These are phyloP conservation scores for Diddensiella santjacobensis DNA, from an alignment of 805 yeast genomes.

Conservation along the genomic window DNA sequence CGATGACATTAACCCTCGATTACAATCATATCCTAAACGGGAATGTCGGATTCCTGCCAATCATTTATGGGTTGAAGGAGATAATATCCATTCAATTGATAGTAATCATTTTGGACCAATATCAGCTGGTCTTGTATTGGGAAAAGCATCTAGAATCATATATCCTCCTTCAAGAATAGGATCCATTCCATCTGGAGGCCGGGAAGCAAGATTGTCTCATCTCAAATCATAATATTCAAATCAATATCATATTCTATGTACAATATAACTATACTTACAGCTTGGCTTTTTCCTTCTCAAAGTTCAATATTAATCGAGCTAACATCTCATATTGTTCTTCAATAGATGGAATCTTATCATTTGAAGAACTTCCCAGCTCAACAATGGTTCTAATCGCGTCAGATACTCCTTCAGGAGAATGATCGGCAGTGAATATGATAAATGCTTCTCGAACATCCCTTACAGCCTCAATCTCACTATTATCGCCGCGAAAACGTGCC, in stretches of 20 bases:
- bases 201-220: conserved; percentile 42
- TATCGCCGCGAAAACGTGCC: conserved; percentile 42
- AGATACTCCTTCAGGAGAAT: conserved; percentile 38
- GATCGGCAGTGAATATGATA: conserved; percentile 45
- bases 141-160: conserved; percentile 63
- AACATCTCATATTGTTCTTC: conserved; percentile 27
- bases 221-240: neutral
- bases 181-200: conserved; percentile 46
- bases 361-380: conserved; percentile 43
- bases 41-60: conserved; percentile 64
- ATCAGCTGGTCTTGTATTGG: conserved; percentile 73
- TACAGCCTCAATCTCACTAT: conserved; percentile 24
- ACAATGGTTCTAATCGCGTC: conserved; percentile 41
- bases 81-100: conserved; percentile 73
- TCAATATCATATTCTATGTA: neutral
- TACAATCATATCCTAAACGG: conserved; percentile 57
- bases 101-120: conserved; percentile 87
- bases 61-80: conserved; percentile 96
- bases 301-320: conserved; percentile 28
- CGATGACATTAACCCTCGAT: conserved; percentile 57
- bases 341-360: conserved; percentile 28
- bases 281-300: conserved; percentile 13
- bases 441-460: conserved; percentile 45
- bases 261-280: neutral
- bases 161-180: conserved; percentile 68